Percentiles rank a stretch among this genome's conserved stretches.
Conservation (phyloP, 1,284 basidiomycete genomes). For the Schizopora paradoxa region DNA sequence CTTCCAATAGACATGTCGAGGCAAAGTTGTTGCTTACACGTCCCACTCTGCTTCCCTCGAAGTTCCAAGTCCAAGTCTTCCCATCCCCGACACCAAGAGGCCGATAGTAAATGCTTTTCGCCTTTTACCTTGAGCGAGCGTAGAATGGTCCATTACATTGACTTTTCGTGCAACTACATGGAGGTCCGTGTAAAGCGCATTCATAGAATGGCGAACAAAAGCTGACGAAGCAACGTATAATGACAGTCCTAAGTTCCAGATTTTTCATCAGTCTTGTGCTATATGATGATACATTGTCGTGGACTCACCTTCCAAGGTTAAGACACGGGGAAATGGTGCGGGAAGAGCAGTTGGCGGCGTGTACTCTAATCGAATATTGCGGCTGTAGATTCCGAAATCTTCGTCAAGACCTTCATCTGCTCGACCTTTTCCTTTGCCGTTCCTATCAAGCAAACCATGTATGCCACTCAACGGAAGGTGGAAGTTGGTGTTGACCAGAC, state of each 20-base stretch:
- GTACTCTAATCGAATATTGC: constrained; percentile 50
- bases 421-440: constrained; percentile 9
- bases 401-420: constrained; percentile 14
- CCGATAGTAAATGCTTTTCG: constrained; percentile 51
- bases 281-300: constrained; percentile 3
- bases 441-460: constrained; percentile 30
- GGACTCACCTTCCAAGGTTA: constrained; percentile 58
- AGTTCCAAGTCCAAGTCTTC: constrained; percentile 38
- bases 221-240: constrained; percentile 66
- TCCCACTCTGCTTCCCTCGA: constrained; percentile 59
- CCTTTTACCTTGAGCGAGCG: constrained; percentile 8
- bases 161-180: constrained; percentile 49
- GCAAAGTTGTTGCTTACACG: constrained; percentile 44
- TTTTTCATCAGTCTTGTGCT: not conserved
- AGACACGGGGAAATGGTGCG: constrained; percentile 58
- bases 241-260: constrained; percentile 62
- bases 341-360: constrained; percentile 62
- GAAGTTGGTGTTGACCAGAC: constrained; percentile 46
- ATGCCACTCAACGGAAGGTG: constrained; percentile 12
- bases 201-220: constrained; percentile 66
- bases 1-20: not conserved
- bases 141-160: constrained; percentile 30
- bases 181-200: constrained; percentile 65
- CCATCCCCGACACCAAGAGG: constrained; percentile 46
- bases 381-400: constrained; percentile 47